phyloP scores from a whole-genome alignment of 2,329 filamentous ascomycete genomes.

The Penicillium sp. region DNA sequence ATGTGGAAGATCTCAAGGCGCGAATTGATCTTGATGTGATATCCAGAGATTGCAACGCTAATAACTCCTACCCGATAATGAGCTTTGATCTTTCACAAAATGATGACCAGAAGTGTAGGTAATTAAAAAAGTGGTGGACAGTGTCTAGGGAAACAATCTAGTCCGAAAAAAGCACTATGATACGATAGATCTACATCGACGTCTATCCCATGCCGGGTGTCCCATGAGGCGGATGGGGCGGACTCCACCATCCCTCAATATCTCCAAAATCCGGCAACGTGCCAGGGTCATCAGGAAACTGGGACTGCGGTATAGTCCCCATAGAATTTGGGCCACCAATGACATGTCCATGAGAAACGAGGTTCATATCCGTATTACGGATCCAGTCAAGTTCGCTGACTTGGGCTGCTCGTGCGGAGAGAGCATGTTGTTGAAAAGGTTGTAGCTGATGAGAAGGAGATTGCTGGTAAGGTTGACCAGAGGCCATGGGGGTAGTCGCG shows the following conservation, averaged over 20 bases:
- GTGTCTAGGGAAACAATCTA: neutral
- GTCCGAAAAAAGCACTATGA: neutral
- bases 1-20: neutral
- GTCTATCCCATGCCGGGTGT: constrained; percentile 21
- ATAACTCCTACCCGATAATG: neutral
- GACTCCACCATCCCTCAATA: constrained; percentile 41
- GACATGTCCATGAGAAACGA: constrained; percentile 29
- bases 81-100: neutral
- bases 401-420: constrained; percentile 19
- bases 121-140: neutral
- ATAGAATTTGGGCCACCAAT: constrained; percentile 12
- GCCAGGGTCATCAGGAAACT: constrained; percentile 18
- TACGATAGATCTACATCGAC: constrained; percentile 21
- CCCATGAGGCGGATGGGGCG: constrained; percentile 25
- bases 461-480: constrained; percentile 15
- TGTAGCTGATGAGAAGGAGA: constrained; percentile 10
- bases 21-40: neutral
- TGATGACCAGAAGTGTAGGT: neutral
- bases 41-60: neutral
- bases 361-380: constrained; percentile 30
- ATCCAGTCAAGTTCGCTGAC: constrained; percentile 37
- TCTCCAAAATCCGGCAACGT: constrained; percentile 32
- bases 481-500: constrained; percentile 3
- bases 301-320: constrained; percentile 13
- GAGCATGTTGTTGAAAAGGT: constrained; percentile 14